Base-by-base conservation (phyloP, 2,329 filamentous ascomycete genomes). In the Cryoendolithus antarcticus region DNA sequence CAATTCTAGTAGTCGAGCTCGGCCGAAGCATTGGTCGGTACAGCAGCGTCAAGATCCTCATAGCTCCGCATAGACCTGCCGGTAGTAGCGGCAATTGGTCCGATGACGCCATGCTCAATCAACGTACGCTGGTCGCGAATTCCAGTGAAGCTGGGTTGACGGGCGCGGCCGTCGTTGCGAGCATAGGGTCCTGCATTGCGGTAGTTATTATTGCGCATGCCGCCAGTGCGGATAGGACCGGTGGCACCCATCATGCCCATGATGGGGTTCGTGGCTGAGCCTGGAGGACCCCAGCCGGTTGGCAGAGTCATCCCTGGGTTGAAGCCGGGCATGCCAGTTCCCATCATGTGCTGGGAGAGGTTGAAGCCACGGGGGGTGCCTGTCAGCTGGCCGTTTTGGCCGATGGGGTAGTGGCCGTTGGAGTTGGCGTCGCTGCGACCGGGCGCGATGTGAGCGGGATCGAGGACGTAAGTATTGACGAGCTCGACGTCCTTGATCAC, bases 11-110 rank as follows among this genome's bases (percentile, higher is more conserved):
- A 96, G 62, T 96, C 93, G 54, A 96, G 67, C 64, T 95, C 89
- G 30, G 21, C 84, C 82, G 31, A 80, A 77, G 31, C 80, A 84
- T 37, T 61, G 60, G 30, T 62, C 63, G 32, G 52, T 48, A 37
- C 65, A 28, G 40, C 66, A n/a, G 93, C 89, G 64, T 98, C 91
- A 15, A 98, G 69, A 58, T 98, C 91, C 61, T 98, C 93, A 58
- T 98, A 98, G 60, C 86, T 95, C 72, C 93, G 94, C 48, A 98
- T 66, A 44, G 84, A 94, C 41, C 91, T 77, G 4, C 91, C 91
- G 50, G 93, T 85, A 1, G 93, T 86, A 8, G 91, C 89, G 62
- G 96, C 88, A 12, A 84, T 75, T 12, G 91, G 89, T 0, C 86
- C 88, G 24, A 41, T 13, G 44, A 45, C 7, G 48, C 48, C 40